These are phyloP conservation scores for Saccharomyces hybrid DNA, from an alignment of 1,139 yeast genomes.

Conservation along the genomic window DNA sequence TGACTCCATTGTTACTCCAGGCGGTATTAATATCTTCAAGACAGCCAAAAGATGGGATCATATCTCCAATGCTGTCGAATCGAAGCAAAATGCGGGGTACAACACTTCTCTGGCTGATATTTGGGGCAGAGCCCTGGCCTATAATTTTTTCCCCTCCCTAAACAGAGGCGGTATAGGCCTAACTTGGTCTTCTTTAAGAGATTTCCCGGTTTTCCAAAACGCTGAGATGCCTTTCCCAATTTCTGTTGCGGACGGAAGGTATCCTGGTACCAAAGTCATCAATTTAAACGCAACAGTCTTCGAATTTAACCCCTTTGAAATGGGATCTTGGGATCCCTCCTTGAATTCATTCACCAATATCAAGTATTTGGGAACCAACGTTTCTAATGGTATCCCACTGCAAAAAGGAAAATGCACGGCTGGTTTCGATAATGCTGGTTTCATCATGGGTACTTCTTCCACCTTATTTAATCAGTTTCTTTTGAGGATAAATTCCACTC, in stretches of 20 bases:
- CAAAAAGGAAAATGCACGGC: conserved; percentile 40
- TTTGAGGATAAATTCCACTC: conserved; percentile 42
- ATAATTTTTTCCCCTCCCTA: conserved; percentile 53
- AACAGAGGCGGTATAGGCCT: conserved; percentile 44
- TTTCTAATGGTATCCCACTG: conserved; percentile 45
- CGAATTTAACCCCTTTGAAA: conserved; percentile 71
- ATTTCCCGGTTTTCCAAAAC: conserved; percentile 40
- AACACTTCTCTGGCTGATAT: conserved; percentile 63
- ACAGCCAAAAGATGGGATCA: conserved; percentile 47
- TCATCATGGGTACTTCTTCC: conserved; percentile 67
- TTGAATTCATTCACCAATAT: conserved; percentile 56
- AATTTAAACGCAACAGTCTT: conserved; percentile 61
- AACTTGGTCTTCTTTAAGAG: no score
- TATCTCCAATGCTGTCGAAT: conserved; percentile 31
- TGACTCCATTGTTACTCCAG: conserved; percentile 49
- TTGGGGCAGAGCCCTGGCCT: conserved; percentile 71
- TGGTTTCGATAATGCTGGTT: conserved; percentile 74
- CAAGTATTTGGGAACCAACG: conserved; percentile 61
- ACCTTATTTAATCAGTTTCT: conserved; percentile 45
- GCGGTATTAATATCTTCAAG: conserved; percentile 55
- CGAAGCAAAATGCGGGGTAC: conserved; percentile 60
- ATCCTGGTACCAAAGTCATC: conserved; percentile 50
- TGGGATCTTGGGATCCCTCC: conserved; percentile 83
- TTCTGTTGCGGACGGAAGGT: conserved; percentile 66
- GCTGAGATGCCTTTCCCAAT: conserved; percentile 77